These are phyloP conservation scores for Candida hungchunana DNA, from an alignment of 805 yeast genomes.

Conservation along the genomic window DNA sequence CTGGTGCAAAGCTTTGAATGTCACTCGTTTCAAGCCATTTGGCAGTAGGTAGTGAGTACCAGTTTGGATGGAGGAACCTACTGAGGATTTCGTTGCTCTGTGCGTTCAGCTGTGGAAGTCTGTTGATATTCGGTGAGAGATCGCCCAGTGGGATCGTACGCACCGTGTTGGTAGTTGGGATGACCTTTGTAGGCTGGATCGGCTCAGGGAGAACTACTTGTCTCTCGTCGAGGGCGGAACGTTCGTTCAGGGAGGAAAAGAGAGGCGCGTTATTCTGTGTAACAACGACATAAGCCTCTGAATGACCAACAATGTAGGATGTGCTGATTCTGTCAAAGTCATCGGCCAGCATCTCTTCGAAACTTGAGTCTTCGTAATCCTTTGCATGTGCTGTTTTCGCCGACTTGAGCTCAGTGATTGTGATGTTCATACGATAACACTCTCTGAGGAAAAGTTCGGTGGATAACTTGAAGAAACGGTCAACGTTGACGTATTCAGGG, in stretches of 20 bases:
- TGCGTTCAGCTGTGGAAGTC: slow-evolving; percentile 17
- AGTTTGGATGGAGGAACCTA: slow-evolving; percentile 54
- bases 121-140: slow-evolving; percentile 21
- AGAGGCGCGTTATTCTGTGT: slow-evolving; percentile 69
- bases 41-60: slow-evolving; percentile 61
- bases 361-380: slow-evolving; percentile 23
- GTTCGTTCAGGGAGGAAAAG: slow-evolving; percentile 67
- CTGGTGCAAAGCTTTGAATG: slow-evolving; percentile 61
- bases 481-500: slow-evolving; percentile 46
- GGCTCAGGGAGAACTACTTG: slow-evolving; percentile 64
- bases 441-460: slow-evolving; percentile 64
- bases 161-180: slow-evolving; percentile 42
- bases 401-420: slow-evolving; percentile 8
- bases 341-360: slow-evolving; percentile 38
- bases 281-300: slow-evolving; percentile 60
- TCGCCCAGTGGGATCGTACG: slow-evolving; percentile 27
- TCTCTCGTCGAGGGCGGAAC: slow-evolving; percentile 73
- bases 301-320: slow-evolving; percentile 45
- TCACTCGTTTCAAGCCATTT: slow-evolving; percentile 55
- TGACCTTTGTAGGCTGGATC: slow-evolving; percentile 59
- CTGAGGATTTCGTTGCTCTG: slow-evolving; percentile 49
- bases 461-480: slow-evolving; percentile 57
- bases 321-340: slow-evolving; percentile 61
- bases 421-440: slow-evolving; percentile 36
- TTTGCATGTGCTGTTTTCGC: slow-evolving; percentile 9